These are phyloP conservation scores for Lippia alba DNA, from an alignment of 305 asterid species.

Conservation along the genomic window DNA sequence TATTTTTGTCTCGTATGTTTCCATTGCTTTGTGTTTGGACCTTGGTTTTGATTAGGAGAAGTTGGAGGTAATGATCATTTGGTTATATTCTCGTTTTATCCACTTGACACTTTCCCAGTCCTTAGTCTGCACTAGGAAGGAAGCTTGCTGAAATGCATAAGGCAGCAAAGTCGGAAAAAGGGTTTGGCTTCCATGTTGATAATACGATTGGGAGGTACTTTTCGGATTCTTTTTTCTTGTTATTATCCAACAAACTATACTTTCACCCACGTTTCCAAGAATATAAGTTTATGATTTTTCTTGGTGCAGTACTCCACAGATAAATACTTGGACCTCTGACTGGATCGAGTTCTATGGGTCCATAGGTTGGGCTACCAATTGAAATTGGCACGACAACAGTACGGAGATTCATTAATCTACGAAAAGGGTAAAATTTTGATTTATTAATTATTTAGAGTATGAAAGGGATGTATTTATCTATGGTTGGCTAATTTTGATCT, in stretches of 20 bases:
- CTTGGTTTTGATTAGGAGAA: no score
- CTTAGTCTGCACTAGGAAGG: conserved; percentile 91
- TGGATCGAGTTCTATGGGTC: conserved; percentile 91
- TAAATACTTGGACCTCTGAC: conserved; percentile 85
- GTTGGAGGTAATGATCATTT: not conserved
- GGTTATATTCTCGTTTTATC: conserved; percentile 24
- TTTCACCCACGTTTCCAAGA: not conserved
- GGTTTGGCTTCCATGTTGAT: conserved; percentile 87
- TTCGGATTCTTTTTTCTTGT: conserved; percentile 3
- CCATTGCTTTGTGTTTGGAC: conserved; percentile 1
- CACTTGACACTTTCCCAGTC: conserved; percentile 50
- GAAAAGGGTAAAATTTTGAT: conserved; percentile 64
- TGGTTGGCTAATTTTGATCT: not conserved
- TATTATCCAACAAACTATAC: not conserved
- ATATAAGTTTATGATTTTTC: conserved; percentile 1
- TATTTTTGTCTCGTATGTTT: not conserved
- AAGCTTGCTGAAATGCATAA: conserved; percentile 99
- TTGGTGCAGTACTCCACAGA: conserved; percentile 91
- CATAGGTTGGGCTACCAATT: conserved; percentile 92
- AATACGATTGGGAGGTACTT: conserved; percentile 93
- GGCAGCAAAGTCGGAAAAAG: conserved; percentile 75
- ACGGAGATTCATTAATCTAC: conserved; percentile 81
- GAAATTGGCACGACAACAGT: conserved; percentile 74
- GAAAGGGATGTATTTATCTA: no score
- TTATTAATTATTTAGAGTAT: no score